phyloP scores from a whole-genome alignment of 352 stramenopile species.

The Phytophthora syringae region DNA sequence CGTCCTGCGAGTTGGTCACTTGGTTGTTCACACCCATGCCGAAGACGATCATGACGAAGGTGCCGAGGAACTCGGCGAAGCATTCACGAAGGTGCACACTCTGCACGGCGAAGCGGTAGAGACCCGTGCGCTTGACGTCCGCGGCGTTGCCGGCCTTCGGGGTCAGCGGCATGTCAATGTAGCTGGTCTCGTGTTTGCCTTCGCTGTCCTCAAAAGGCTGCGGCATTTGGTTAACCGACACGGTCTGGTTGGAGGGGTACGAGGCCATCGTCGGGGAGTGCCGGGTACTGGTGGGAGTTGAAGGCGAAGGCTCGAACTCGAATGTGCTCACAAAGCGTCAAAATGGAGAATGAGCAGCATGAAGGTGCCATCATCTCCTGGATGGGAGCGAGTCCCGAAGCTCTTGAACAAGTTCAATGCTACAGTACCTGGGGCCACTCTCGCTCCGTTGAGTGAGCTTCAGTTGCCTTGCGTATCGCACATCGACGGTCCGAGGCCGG shows the following conservation, averaged over 20 bases:
- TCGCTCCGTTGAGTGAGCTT: conserved; percentile 4
- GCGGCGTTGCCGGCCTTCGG: conserved; percentile 29
- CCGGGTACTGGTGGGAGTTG: not conserved
- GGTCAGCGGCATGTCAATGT: conserved; percentile 25
- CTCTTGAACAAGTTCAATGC: conserved; percentile 30
- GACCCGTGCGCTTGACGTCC: conserved; percentile 45
- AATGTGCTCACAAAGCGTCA: conserved; percentile 14
- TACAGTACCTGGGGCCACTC: conserved; percentile 1
- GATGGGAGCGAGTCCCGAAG: conserved; percentile 8
- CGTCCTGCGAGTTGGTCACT: no score
- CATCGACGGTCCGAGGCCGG: conserved; percentile 11
- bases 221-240: conserved; percentile 11
- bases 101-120: conserved; percentile 38
- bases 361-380: conserved; percentile 10
- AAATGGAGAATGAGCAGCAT: conserved; percentile 30
- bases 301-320: conserved; percentile 5
- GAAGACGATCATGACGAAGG: conserved; percentile 59
- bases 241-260: conserved; percentile 25
- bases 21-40: conserved; percentile 66
- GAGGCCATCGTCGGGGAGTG: conserved; percentile 17
- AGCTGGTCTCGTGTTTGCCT: conserved; percentile 32
- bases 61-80: conserved; percentile 54
- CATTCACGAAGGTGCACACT: conserved; percentile 46
- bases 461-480: conserved; percentile 22
- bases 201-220: conserved; percentile 26